Conservation (phyloP, 1,284 basidiomycete species). For the Rhodotorula mucilaginosa region DNA sequence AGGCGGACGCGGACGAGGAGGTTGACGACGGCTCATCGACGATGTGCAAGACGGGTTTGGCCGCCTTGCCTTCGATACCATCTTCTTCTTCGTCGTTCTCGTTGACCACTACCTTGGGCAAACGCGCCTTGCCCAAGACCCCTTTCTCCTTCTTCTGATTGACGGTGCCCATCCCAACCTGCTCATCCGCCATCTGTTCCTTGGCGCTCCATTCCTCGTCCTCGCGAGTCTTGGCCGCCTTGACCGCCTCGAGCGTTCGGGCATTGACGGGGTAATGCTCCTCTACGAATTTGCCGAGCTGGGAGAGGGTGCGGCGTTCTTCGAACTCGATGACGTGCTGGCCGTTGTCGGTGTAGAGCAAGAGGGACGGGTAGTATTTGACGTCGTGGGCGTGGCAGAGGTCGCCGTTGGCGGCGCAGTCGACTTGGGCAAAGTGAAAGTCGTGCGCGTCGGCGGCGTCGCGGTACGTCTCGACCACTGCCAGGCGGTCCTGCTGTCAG, state of each 20-base stretch:
- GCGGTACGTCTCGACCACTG: constrained; percentile 60
- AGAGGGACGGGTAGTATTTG: constrained; percentile 73
- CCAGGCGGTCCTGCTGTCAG: too few species aligned
- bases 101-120: constrained; percentile 9
- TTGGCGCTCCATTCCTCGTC: constrained; percentile 4
- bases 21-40: not conserved
- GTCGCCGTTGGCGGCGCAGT: constrained; percentile 80
- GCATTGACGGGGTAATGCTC: constrained; percentile 44
- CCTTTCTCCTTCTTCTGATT: not conserved
- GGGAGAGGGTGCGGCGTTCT: constrained; percentile 56
- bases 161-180: not conserved
- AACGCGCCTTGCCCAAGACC: constrained; percentile 7
- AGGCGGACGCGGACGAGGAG: too few species aligned
- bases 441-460: constrained; percentile 56
- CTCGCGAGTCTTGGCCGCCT: constrained; percentile 50
- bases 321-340: constrained; percentile 61
- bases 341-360: constrained; percentile 65
- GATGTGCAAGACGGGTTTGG: not conserved
- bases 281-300: constrained; percentile 58
- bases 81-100: not conserved
- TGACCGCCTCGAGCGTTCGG: constrained; percentile 33
- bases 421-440: constrained; percentile 76
- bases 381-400: constrained; percentile 70
- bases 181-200: constrained; percentile 2
- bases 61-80: not conserved